Base-by-base conservation (phyloP, 805 yeast species). In the Zygoascus bituminiphila region DNA sequence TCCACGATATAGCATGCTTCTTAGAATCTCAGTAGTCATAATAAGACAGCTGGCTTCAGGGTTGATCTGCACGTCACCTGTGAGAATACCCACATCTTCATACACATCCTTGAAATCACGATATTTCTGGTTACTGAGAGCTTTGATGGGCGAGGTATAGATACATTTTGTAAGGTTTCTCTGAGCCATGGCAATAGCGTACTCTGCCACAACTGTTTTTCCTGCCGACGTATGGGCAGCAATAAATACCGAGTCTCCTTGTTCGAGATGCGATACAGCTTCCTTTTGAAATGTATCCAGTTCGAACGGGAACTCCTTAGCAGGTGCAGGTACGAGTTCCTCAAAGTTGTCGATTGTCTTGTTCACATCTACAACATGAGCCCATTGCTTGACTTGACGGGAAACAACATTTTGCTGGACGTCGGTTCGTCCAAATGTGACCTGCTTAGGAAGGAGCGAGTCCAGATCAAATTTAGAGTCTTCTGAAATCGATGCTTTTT, bases 151-250 rank as follows among this genome's bases (percentile, higher is more conserved):
- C 0, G 97, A 89, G 0, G 98, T 91, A 64, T 91, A 91, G 44
- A 91, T 93, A 1, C 96, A 88, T 62, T 89, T 91, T 9, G 98
- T 91, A 96, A 89, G 89, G 63, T 93, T 91, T 62, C 95, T 74
- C 52, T 82, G 78, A 1, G 98, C 94, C 95, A 91, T 83, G 2
- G 98, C 96, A 64, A 91, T 93, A 2, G 98, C 98, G 62, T 91
- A 91, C 63, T 91, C 98, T 0, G 98, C 98, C 22, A 93, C 96
- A 2, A 91, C 98, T 0, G 98, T 91, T 62, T 91, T 91, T 67
- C 98, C 98, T 0, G 98, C 98, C 2, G 98, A 91, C 0, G 98
- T 91, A 65, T 91, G 98, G 0, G 99, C 99, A 2, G 98, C 98
- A 2, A 93, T 96, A 67, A 93, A 93, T 2, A 93, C 99, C 6